phyloP scores from a whole-genome alignment of 1,284 basidiomycete genomes.

The Trametes versicolor region DNA sequence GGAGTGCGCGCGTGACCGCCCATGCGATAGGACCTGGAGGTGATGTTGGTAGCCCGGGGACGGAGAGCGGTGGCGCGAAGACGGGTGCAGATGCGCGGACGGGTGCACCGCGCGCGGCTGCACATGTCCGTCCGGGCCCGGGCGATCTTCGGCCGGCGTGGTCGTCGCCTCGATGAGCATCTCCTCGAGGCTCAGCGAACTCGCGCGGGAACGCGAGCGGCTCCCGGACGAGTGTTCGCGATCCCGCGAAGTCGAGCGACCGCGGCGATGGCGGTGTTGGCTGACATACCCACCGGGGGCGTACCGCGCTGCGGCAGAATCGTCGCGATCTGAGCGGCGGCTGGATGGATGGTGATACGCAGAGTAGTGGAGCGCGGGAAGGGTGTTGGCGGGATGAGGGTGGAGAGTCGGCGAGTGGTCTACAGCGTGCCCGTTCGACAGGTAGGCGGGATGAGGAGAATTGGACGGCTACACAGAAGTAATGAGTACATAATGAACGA shows the following conservation, averaged over 20 bases:
- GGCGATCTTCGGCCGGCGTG: conserved; percentile 45
- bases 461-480: conserved; percentile 34
- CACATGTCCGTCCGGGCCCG: conserved; percentile 29
- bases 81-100: conserved; percentile 38
- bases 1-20: conserved; percentile 37
- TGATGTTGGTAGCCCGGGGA: conserved; percentile 39
- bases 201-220: conserved; percentile 45
- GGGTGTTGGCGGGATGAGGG: conserved; percentile 25
- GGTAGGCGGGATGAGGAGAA: conserved; percentile 31
- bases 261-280: conserved; percentile 36
- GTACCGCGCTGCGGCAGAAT: conserved; percentile 36
- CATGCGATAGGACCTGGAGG: conserved; percentile 36
- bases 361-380: conserved; percentile 32
- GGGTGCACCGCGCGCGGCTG: conserved; percentile 34
- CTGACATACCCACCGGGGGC: conserved; percentile 27
- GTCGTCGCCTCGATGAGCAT: conserved; percentile 66
- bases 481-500: conserved; percentile 11
- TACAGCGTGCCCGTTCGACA: conserved; percentile 35
- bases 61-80: conserved; percentile 39
- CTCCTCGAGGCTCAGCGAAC: conserved; percentile 60
- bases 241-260: conserved; percentile 36
- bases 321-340: conserved; percentile 37
- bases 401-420: conserved; percentile 36
- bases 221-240: conserved; percentile 40
- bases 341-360: conserved; percentile 22